These are phyloP conservation scores for Cystoisospora suis DNA, from an alignment of 169 alveolate species.

Conservation along the genomic window DNA sequence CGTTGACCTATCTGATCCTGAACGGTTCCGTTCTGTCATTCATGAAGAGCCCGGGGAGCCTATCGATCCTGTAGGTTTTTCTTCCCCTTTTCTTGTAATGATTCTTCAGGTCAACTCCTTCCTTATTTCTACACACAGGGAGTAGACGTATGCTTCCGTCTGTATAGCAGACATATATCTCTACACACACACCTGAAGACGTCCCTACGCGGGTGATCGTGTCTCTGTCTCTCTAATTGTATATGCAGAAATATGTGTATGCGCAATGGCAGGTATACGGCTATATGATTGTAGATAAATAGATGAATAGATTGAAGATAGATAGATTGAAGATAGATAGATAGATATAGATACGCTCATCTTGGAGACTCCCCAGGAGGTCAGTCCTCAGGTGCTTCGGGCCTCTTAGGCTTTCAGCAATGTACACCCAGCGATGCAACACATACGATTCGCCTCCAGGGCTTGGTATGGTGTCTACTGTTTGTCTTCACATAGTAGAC, in stretches of 20 bases:
- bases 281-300: too few relatives aligned
- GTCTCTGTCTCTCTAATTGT: background rate
- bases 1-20: constrained; percentile 45
- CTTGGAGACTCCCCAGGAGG: background rate
- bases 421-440: too few relatives aligned
- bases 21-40: constrained; percentile 33
- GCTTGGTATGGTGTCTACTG: too few relatives aligned
- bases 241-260: background rate
- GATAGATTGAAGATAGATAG: background rate
- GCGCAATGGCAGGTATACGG: background rate
- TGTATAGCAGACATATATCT: background rate
- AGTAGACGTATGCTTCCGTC: background rate
- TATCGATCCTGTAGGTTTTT: background rate
- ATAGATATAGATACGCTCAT: background rate
- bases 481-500: too few relatives aligned
- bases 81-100: background rate
- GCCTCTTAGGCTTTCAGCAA: too few relatives aligned
- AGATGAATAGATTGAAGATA: background rate
- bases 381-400: too few relatives aligned
- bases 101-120: background rate
- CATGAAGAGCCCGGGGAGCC: background rate
- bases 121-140: too few relatives aligned
- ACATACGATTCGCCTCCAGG: too few relatives aligned
- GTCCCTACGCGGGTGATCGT: background rate
- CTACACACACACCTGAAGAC: background rate